Conservation (phyloP, 1,284 basidiomycete genomes). For the Sporisorium sorghi region DNA sequence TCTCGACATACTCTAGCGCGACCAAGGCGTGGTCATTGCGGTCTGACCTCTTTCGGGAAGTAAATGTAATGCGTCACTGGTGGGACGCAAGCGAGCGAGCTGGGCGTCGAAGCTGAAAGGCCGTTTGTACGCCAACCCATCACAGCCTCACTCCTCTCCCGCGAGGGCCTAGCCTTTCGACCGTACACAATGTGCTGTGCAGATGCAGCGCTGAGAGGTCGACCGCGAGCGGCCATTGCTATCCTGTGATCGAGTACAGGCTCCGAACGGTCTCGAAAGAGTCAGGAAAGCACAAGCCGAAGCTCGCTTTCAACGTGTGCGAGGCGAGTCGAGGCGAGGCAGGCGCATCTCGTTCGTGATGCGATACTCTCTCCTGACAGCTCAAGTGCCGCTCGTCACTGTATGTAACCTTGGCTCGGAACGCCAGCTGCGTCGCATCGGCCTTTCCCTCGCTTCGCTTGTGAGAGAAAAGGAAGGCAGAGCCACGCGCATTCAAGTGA, state of each 20-base stretch:
- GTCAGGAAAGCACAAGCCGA: no score
- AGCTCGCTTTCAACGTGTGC: neutral
- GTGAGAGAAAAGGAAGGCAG: neutral
- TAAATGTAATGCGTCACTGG: neutral
- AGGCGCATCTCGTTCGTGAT: neutral
- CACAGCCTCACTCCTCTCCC: neutral
- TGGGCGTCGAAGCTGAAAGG: neutral
- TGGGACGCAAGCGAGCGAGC: neutral
- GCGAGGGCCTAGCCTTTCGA: neutral
- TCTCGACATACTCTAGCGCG: neutral
- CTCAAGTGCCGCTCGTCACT: neutral
- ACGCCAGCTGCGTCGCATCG: neutral
- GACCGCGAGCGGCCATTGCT: no score
- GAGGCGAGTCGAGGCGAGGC: neutral
- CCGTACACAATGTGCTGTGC: no score
- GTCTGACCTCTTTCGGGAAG: no score
- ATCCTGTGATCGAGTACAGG: no score
- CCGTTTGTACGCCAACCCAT: neutral
- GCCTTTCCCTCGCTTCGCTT: slow-evolving; percentile 5
- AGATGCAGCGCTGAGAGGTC: no score
- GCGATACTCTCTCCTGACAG: neutral
- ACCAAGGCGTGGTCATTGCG: no score
- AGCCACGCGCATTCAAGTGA: neutral
- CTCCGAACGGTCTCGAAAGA: no score
- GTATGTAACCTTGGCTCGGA: slow-evolving; percentile 4